phyloP scores from a whole-genome alignment of 1,284 basidiomycete species.

The Ganoderma multipileum region DNA sequence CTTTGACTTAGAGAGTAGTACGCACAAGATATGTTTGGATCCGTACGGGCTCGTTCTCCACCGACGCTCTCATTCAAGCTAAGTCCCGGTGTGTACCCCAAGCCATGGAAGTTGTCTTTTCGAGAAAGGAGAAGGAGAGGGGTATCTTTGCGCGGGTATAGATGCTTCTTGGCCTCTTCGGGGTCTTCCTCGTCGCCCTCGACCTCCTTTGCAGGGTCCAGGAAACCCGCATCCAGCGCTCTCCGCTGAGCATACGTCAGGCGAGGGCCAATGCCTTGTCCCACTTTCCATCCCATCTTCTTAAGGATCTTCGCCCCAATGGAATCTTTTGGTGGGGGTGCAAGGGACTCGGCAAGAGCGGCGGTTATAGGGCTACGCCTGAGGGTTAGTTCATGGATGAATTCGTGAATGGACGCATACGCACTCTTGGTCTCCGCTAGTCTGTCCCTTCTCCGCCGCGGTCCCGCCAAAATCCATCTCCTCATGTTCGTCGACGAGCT shows the following conservation, averaged over 20 bases:
- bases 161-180: conserved; percentile 85
- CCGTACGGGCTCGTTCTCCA: conserved; percentile 41
- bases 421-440: conserved; percentile 59
- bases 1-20: neutral
- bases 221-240: conserved; percentile 64
- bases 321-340: conserved; percentile 72
- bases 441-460: conserved; percentile 51
- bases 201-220: conserved; percentile 41
- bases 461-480: conserved; percentile 75
- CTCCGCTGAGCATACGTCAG: conserved; percentile 81
- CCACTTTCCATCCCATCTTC: conserved; percentile 95
- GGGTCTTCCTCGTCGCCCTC: conserved; percentile 59
- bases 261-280: conserved; percentile 93
- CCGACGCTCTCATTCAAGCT: conserved; percentile 65
- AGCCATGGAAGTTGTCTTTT: conserved; percentile 81
- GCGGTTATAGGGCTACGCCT: conserved; percentile 61
- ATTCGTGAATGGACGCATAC: conserved; percentile 35
- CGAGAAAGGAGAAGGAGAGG: conserved; percentile 65
- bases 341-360: conserved; percentile 65
- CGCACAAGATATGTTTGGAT: conserved; percentile 68
- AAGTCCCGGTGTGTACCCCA: conserved; percentile 78
- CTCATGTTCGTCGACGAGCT: conserved; percentile 78
- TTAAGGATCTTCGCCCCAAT: conserved; percentile 84
- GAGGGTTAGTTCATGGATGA: neutral
- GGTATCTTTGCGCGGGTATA: conserved; percentile 86